A percentile compares a stretch with the other conserved stretches of the same genome.
phyloP scores from a whole-genome alignment of 2,329 filamentous ascomycete species.

The Didymella exigua region DNA sequence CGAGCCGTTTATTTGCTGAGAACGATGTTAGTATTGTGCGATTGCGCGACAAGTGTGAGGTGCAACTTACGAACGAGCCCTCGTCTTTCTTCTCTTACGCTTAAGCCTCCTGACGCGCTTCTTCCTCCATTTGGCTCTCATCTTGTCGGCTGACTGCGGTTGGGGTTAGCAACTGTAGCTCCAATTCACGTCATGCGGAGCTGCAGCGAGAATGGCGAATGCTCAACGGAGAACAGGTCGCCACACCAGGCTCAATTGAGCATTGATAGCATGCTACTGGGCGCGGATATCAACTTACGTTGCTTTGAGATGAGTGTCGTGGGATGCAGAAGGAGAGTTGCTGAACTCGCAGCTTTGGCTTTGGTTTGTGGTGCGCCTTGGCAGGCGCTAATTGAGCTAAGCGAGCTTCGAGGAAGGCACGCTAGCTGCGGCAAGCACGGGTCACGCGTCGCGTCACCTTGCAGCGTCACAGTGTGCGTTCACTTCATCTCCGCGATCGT shows the following conservation, averaged over 20 bases:
- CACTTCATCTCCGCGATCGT: background rate
- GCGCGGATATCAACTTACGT: slow-evolving; percentile 42
- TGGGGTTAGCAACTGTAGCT: slow-evolving; percentile 36
- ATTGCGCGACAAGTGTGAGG: background rate
- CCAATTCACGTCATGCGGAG: slow-evolving; percentile 18
- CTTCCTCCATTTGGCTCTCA: slow-evolving; percentile 99
- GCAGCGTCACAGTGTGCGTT: slow-evolving; percentile 2
- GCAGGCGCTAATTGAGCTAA: slow-evolving; percentile 4
- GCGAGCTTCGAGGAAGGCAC: slow-evolving; percentile 3
- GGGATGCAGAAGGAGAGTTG: slow-evolving; percentile 44
- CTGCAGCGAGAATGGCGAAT: slow-evolving; percentile 9
- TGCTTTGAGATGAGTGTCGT: slow-evolving; percentile 53
- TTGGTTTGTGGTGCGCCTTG: slow-evolving; percentile 15
- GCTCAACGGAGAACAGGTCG: slow-evolving; percentile 9
- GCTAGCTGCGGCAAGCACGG: slow-evolving; percentile 4
- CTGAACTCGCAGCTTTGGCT: slow-evolving; percentile 26
- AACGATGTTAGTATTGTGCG: slow-evolving; percentile 16
- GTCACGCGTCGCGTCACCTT: slow-evolving; percentile 20
- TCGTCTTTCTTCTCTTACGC: slow-evolving; percentile 99
- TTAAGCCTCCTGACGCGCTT: slow-evolving; percentile 99
- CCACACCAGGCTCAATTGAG: slow-evolving; percentile 34
- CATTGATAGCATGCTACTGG: slow-evolving; percentile 7
- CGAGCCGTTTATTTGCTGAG: slow-evolving; percentile 58
- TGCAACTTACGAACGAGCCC: slow-evolving; percentile 84
- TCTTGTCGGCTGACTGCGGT: slow-evolving; percentile 55